These are phyloP conservation scores for Caryopteris hybrid DNA, from an alignment of 305 asterid species.

Conservation along the genomic window DNA sequence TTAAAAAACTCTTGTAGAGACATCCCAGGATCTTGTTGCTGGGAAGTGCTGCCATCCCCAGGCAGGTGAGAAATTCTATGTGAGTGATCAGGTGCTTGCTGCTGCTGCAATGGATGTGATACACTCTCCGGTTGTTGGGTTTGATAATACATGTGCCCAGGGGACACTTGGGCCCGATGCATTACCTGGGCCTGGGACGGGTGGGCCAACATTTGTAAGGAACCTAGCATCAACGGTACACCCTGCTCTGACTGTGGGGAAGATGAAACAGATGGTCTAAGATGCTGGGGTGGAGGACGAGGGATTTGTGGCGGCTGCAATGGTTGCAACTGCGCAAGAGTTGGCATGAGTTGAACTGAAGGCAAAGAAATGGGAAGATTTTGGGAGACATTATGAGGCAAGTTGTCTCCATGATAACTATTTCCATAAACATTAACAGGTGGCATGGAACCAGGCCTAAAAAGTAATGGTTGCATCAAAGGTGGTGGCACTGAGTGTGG, in stretches of 20 bases:
- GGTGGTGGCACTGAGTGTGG: constrained; percentile 48
- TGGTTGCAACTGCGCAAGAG: constrained; percentile 70
- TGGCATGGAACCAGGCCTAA: constrained; percentile 56
- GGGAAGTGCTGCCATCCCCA: constrained; percentile 44
- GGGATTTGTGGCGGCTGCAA: constrained; percentile 85
- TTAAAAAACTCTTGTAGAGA: constrained; percentile 72
- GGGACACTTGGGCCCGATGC: constrained; percentile 65
- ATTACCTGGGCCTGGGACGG: constrained; percentile 48
- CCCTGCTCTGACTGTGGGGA: constrained; percentile 78
- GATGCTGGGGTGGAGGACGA: constrained; percentile 75
- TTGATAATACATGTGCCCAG: constrained; percentile 53
- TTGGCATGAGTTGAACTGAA: constrained; percentile 45
- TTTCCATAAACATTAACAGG: constrained; percentile 50
- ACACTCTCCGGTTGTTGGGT: constrained; percentile 51
- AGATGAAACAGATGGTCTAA: constrained; percentile 65
- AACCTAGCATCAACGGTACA: constrained; percentile 34
- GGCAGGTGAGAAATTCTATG: constrained; percentile 39
- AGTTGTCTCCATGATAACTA: constrained; percentile 52
- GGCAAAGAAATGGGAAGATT: constrained; percentile 47
- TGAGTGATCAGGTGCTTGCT: constrained; percentile 35
- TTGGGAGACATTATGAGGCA: constrained; percentile 40
- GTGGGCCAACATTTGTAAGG: constrained; percentile 38
- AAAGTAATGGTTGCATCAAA: constrained; percentile 49
- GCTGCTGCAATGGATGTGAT: constrained; percentile 39
- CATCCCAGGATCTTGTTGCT: constrained; percentile 71